Percentiles rank a stretch among this genome's conserved stretches.
Conservation (phyloP, 2,329 filamentous ascomycete species). For the Sarocladium kiliense region DNA sequence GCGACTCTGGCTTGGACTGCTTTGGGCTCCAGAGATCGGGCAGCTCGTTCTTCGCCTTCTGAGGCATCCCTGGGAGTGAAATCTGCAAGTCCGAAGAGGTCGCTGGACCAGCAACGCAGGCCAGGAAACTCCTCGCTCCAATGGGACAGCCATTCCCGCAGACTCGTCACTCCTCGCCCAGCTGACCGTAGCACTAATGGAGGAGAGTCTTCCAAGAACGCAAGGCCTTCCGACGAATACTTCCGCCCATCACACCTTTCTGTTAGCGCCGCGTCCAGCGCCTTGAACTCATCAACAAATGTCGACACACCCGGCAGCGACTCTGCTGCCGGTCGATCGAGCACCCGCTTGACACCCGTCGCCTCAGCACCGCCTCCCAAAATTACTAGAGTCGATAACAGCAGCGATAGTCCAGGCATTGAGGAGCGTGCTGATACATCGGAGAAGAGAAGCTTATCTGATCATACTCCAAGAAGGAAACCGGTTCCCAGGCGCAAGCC, state of each 20-base stretch:
- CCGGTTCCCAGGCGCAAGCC: neutral
- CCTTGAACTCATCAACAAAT: constrained; percentile 33
- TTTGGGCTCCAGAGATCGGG: constrained; percentile 34
- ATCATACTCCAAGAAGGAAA: neutral
- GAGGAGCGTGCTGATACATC: constrained; percentile 10
- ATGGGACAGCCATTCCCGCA: constrained; percentile 52
- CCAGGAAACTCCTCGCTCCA: constrained; percentile 29
- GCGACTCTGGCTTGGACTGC: constrained; percentile 58
- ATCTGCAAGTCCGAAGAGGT: constrained; percentile 16
- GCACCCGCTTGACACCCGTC: neutral
- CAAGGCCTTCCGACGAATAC: constrained; percentile 36
- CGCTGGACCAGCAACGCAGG: constrained; percentile 27
- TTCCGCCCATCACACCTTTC: constrained; percentile 42
- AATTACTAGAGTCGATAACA: neutral
- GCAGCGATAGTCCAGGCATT: neutral
- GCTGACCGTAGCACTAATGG: constrained; percentile 21
- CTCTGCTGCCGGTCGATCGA: constrained; percentile 9
- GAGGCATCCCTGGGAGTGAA: constrained; percentile 12
- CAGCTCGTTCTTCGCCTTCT: neutral
- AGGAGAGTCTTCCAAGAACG: constrained; percentile 21
- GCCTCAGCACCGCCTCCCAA: constrained; percentile 5
- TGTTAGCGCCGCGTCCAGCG: constrained; percentile 52
- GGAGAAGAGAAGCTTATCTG: constrained; percentile 15
- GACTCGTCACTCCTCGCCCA: constrained; percentile 38
- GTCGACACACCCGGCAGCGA: constrained; percentile 16